These are phyloP conservation scores for Salvia rosmarinus DNA, from an alignment of 257 asterid genomes.

Conservation along the genomic window DNA sequence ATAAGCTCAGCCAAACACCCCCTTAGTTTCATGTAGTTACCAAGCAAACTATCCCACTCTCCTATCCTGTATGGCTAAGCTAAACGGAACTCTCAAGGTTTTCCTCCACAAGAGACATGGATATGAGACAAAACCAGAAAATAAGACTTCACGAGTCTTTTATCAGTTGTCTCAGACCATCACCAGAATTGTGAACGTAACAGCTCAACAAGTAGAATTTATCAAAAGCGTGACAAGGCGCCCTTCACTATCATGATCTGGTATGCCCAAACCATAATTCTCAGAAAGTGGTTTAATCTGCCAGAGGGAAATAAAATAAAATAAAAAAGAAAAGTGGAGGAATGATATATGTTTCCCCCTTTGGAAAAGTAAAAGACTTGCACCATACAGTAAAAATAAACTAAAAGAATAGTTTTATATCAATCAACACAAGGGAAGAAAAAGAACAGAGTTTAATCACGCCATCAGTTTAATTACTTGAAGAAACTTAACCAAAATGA, in stretches of 20 bases:
- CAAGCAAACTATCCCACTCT: conserved; percentile 89
- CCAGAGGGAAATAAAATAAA: conserved; percentile 34
- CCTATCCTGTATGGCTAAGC: conserved; percentile 72
- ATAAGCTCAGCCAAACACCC: no score
- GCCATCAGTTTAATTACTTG: no score
- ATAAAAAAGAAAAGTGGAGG: conserved; percentile 21
- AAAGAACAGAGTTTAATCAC: no score
- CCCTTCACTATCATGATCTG: conserved; percentile 95
- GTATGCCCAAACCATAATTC: conserved; percentile 82
- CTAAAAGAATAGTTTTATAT: no score
- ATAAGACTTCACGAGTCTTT: conserved; percentile 22
- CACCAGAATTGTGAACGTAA: conserved; percentile 96
- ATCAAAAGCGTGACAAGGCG: conserved; percentile 87
- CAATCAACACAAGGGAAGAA: no score
- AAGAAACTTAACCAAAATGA: no score
- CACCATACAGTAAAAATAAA: neutral
- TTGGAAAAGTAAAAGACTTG: conserved; percentile 2
- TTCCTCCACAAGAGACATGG: conserved; percentile 19
- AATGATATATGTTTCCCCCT: neutral
- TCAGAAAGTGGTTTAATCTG: conserved; percentile 89
- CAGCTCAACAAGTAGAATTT: conserved; percentile 67
- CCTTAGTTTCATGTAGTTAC: conserved; percentile 88
- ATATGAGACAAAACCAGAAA: conserved; percentile 7
- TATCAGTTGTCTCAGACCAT: conserved; percentile 92
- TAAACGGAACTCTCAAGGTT: conserved; percentile 30